Evolutionary conservation across 2,329 filamentous ascomycete species (phyloP), one percentile per base, ranked within the genome.

Genomic region (Thielaviopsis punctulata): DNA sequence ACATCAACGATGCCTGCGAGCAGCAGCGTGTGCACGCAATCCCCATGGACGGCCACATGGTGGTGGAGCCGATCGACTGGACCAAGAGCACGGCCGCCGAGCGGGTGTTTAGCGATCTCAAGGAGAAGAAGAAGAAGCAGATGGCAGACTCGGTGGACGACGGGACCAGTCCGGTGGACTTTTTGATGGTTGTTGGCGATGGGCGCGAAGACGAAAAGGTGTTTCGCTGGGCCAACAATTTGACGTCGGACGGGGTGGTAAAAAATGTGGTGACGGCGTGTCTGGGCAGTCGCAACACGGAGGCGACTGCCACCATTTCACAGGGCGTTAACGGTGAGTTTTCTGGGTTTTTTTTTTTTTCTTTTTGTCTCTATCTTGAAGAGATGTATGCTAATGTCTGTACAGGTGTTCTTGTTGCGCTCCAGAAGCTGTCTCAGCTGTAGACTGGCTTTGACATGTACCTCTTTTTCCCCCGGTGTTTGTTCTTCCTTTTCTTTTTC

Each of bases 1-100:
- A 95, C 61, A 92, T 96, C 71, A 96, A 96, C 62, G 89, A 95
- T 62, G 85, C 87, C 0, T 95, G 88, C 63, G 82, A 87, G 62
- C 78, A 76, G 52, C 86, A 93, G 65, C 77, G 80, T 27, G 84
- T 96, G 4, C 86, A 88, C 61, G 90, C 90, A 4, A 77, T 94
- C 18, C 82, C 85, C 1, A 71, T 86, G 13, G 85, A 92, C 53
- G 80, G 86, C 27, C 84, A 81, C 43, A 80, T 96, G 49, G 73
- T 89, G 10, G 86, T 95, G 15, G 89, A 95, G 63, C 84, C 87
- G 4, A 75, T 84, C 43, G 82, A 88, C 62, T 93, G 84, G 72
- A 92, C 86, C 62, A 96, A 96, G 69, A 80, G 80, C 41, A 89
- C 84, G 0, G 90, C 90, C 0, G 84, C 87, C 0, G 75, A 80